Evolutionary conservation across 345 rosid genomes (phyloP), one percentile per base, ranked within the genome.

Genomic region (Balakata baccata): DNA sequence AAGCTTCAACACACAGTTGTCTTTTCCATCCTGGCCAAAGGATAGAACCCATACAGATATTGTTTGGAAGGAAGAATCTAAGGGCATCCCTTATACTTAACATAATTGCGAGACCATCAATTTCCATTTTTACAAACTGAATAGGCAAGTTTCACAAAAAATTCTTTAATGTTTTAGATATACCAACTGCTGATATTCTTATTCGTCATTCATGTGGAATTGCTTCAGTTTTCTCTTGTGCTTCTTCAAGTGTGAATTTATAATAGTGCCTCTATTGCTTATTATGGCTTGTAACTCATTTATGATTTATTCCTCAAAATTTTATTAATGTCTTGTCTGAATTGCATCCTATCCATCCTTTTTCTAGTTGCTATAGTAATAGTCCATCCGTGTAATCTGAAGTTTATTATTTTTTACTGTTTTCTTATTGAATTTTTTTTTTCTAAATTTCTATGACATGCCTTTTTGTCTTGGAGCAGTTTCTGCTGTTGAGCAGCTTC

Each of bases 401-500:
- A 37, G 38, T 23, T 20, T 9, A 14, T 60, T 4, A 12, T 70
- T 70, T 17, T 54, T 3, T 12, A n/a, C 41, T 20, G 20, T 53
- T 13, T 23, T 38, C 56, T 43, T 63, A 22, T 6, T 73, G 39
- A 22, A 74, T 64, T 20, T 56, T 11, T 63, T 38, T 38, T 63
- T 38, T 66, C 37, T 64, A 61, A 59, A 53, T 74, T 70, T 72
- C 65, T 39, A 71, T 57, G 74, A 77, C 56, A 66, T 66, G 64
- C 18, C 64, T 83, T 79, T 75, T 69, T 56, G 11, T 80, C 66
- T 37, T 68, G 65, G 83, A 73, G 73, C 89, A 95, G 99, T 95
- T 64, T 95, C 99, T 81, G 98, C 99, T 78, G 91, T 95, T 70
- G 99, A 95, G 85, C 99, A 95, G 78, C 98, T 95, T 80, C 99